Conservation (phyloP, 768 basidiomycete species). For the Boletus rubescentipes region DNA sequence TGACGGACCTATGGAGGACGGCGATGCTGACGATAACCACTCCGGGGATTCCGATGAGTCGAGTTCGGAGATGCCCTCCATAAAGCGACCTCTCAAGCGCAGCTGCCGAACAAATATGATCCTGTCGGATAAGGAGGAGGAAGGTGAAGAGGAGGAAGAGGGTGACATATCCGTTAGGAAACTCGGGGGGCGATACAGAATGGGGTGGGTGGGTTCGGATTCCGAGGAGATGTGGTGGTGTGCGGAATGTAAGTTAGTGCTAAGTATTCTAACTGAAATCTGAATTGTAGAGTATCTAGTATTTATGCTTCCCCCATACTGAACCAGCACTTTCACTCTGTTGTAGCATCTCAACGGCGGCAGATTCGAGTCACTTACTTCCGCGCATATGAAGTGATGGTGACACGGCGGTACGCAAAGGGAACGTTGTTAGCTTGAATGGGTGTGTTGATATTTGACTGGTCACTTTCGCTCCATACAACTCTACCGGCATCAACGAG, state of each 20-base stretch:
- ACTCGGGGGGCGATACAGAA: slow-evolving; percentile 9
- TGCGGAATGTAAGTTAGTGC: background rate
- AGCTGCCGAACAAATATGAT: background rate
- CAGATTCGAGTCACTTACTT: no score
- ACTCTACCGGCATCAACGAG: no score
- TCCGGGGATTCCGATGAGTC: background rate
- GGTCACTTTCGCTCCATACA: no score
- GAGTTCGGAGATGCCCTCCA: background rate
- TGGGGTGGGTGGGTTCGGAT: background rate
- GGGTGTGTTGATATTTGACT: no score
- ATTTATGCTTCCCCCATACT: background rate
- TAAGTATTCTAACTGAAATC: background rate
- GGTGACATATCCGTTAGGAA: background rate
- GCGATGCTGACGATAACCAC: background rate
- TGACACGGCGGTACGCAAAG: no score
- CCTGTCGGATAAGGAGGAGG: slow-evolving; percentile 4
- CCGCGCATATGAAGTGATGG: background rate
- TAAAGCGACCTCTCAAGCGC: background rate
- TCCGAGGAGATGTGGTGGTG: background rate
- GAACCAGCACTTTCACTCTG: no score
- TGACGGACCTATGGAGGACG: background rate
- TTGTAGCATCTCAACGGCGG: no score
- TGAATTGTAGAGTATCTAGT: background rate
- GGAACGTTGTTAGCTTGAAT: no score
- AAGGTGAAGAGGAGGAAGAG: background rate